These are phyloP conservation scores for Xylaria sp. DNA, from an alignment of 2,329 filamentous ascomycete genomes.

Conservation along the genomic window DNA sequence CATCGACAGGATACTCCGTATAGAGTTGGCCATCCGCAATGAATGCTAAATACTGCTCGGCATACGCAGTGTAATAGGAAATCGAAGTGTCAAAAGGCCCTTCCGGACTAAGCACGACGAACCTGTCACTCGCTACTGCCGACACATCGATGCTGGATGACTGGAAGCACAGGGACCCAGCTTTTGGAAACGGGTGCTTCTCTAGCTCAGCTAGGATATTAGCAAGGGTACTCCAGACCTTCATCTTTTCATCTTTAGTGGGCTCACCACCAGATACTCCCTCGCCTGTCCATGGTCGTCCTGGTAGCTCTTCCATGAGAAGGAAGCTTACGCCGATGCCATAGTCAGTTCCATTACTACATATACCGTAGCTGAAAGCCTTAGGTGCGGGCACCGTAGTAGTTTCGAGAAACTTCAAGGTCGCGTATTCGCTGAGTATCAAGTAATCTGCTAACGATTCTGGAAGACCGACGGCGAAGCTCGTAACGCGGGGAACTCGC, in stretches of 20 bases:
- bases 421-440: slow-evolving; percentile 49
- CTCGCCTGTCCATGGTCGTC: slow-evolving; percentile 26
- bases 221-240: slow-evolving; percentile 45
- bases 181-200: slow-evolving; percentile 42
- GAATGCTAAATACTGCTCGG: slow-evolving; percentile 44
- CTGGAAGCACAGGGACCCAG: slow-evolving; percentile 42
- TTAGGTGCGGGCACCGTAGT: slow-evolving; percentile 44
- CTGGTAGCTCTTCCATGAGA: slow-evolving; percentile 31
- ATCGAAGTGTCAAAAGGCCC: slow-evolving; percentile 40
- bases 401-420: slow-evolving; percentile 49
- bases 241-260: slow-evolving; percentile 34
- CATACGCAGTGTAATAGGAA: slow-evolving; percentile 43
- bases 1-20: slow-evolving; percentile 42
- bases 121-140: slow-evolving; percentile 47
- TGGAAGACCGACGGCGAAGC: slow-evolving; percentile 41
- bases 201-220: slow-evolving; percentile 47
- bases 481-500: slow-evolving; percentile 42
- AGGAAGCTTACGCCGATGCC: slow-evolving; percentile 31
- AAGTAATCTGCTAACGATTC: slow-evolving; percentile 44
- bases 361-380: slow-evolving; percentile 36
- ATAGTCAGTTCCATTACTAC: slow-evolving; percentile 21
- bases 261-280: slow-evolving; percentile 20
- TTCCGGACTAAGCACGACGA: slow-evolving; percentile 42
- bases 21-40: slow-evolving; percentile 51
- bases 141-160: slow-evolving; percentile 37